Base-by-base conservation (phyloP, 345 rosid genomes). In the Brassica incana region DNA sequence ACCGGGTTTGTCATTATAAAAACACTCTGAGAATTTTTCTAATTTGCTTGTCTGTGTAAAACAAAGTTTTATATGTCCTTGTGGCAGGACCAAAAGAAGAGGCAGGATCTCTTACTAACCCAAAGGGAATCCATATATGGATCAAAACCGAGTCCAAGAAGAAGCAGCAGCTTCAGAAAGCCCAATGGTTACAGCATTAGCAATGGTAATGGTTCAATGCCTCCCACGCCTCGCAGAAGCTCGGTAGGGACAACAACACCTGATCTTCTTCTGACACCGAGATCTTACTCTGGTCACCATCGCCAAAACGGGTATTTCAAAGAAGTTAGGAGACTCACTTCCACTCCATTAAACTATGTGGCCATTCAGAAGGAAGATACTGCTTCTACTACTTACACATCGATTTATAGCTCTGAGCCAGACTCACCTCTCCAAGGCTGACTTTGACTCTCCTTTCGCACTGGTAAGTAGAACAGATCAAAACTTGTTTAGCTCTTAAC, bases 121-220 rank as follows among this genome's bases (percentile, higher is more conserved):
- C 96, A 90, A 87, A 93, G 89, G 85, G 99, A 93, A 89, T 71
- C 91, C 40, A 87, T 90, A 14, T 95, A 95, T 65, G 99, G 99
- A 54, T 92, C 98, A 52, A 93, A 85, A 82, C 99, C 99, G 7
- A 92, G 97, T 84, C 97, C 98, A 62, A 84, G 97, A 85, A 93
- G 86, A 88, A 86, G 83, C 68, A 90, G 79, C 85, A 93, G 99
- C 82, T 91, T 93, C 74, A 90, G 94, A 85, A 95, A 89, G 76
- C 83, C 90, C 18, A 90, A 80, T 81, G 96, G 95, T 38, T 92
- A 81, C 84, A 86, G 84, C 65, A 81, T 81, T 25, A 83, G 88
- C 82, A 87, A 91, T 74, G 98, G 92, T 69, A 95, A 92, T 33
- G 99, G 97, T n/a, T 88, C 98, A 73, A 86, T 91, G 85, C 85